Evolutionary conservation across 2,329 filamentous ascomycete genomes (phyloP), one percentile per base, ranked within the genome.

Genomic region (Colletotrichum chrysophilum): DNA sequence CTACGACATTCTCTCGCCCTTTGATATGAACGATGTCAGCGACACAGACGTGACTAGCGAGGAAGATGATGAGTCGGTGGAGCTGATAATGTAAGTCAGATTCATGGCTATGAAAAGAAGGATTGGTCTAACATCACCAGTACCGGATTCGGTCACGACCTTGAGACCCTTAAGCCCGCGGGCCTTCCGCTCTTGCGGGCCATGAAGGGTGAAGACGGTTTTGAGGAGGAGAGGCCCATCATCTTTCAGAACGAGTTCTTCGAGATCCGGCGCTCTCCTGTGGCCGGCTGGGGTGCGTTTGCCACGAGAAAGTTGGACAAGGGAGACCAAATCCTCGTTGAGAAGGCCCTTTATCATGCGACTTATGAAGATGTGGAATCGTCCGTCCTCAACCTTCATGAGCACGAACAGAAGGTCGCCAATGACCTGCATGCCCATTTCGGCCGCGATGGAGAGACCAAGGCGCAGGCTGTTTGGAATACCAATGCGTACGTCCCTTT

Each of bases 241-340:
- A 76, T 80, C n/a, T 87, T 84, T 52, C 67, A 80, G 26, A 89
- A 89, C 74, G 79, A 82, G 0, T 84, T 78, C 72, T 85, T 91
- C 52, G 78, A 83, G 13, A 79, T 91, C 7, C 83, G 81, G 4
- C 79, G 78, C 12, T 90, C 88, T 0, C 64, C 75, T 0, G 80
- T 88, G 2, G 85, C 85, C 1, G 89, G 89, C 2, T 84, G 86
- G 60, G 89, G 89, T 0, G 86, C 84, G 0, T 90, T 91, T 62
- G 89, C 89, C 0, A 77, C 78, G 1, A 79, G 78, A 7, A 80
- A 85, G 8, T 82, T 91, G 13, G 76, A 77, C 21, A 66, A 77
- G 1, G 84, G 84, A 43, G 84, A 88, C 43, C 78, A 82, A 1
- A 85, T 91, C 10, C 84, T 90, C 0, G 77, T 84, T 0, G 90